Base-by-base conservation (phyloP, 805 yeast species). In the Suhomyces emberorum region DNA sequence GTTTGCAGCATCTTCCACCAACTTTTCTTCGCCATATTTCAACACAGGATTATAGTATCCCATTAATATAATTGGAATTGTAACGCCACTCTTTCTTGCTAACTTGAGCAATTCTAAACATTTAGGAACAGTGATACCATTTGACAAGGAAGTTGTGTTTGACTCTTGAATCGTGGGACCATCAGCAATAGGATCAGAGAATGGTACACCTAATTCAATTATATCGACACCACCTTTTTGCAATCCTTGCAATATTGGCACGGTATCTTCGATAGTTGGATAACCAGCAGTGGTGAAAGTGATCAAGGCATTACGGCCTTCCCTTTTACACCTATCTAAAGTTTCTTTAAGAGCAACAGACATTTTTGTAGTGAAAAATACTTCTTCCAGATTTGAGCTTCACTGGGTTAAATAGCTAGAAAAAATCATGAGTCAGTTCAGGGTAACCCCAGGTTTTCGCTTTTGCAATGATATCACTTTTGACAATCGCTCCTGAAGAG, bases 141-240 rank as follows among this genome's bases (percentile, higher is more conserved):
- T 91, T 17, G 76, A 72, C 45, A 93, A 72, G 14, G 98, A 93
- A n/a, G 66, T 69, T 15, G 76, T 77, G 65, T 89, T 89, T 25
- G 98, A 88, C 22, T 70, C 79, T 67, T 93, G 98, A 53, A 93
- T 93, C 12, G 95, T 87, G 26, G 98, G 95, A 32, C 99, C 99
- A 61, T 93, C 99, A 22, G 98, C 99, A 59, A 93, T 88, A 25
- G 99, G 98, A 59, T 93, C 99, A 15, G 96, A 83, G 61, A 93
- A 93, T 32, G 99, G 99, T 58, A 93, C 67, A 44, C 99, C 98
- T 31, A 93, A 67, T 65, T 93, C 99, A 49, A 93, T 87, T 43
- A 93, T 76, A 56, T 93, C 98, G 25, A 85, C 95, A 39, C 99
- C 99, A 47, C 96, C 97, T 19, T 77, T 85, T 68, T 93, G 98